These are phyloP conservation scores for Furcasterigmium furcatum DNA, from an alignment of 2,329 filamentous ascomycete species.

Conservation along the genomic window DNA sequence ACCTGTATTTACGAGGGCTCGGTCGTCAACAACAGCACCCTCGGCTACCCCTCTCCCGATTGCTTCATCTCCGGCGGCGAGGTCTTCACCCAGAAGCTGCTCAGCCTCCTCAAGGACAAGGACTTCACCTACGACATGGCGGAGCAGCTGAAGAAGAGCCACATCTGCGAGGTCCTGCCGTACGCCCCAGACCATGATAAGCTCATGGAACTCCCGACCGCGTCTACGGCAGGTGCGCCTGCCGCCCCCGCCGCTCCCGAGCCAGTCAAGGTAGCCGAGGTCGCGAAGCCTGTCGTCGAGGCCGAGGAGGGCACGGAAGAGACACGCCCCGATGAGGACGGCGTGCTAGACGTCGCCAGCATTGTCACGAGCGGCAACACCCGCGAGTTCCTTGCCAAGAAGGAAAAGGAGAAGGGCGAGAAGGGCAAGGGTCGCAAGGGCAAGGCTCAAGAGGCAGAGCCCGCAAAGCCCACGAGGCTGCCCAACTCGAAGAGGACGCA, in stretches of 20 bases:
- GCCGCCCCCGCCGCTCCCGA: slow-evolving; percentile 27
- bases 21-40: slow-evolving; percentile 64
- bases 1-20: slow-evolving; percentile 84
- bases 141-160: slow-evolving; percentile 66
- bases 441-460: slow-evolving; percentile 55
- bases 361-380: slow-evolving; percentile 82
- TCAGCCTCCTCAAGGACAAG: slow-evolving; percentile 60
- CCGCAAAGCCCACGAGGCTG: slow-evolving; percentile 53
- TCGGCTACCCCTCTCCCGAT: slow-evolving; percentile 51
- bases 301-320: slow-evolving; percentile 29
- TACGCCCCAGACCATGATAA: slow-evolving; percentile 42
- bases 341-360: slow-evolving; percentile 78
- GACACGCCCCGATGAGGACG: slow-evolving; percentile 51
- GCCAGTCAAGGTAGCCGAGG: slow-evolving; percentile 24
- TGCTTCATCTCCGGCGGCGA: slow-evolving; percentile 73
- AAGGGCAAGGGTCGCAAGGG: slow-evolving; percentile 51
- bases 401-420: slow-evolving; percentile 70
- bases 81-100: slow-evolving; percentile 73
- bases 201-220: slow-evolving; percentile 44
- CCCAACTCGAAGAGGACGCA: slow-evolving; percentile 70
- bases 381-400: slow-evolving; percentile 77
- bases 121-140: slow-evolving; percentile 64
- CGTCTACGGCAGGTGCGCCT: slow-evolving; percentile 23
- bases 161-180: slow-evolving; percentile 64
- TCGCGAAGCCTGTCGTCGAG: slow-evolving; percentile 16